Percentiles rank a stretch among this genome's conserved stretches.
These are phyloP conservation scores for Trypanosoma boissoni DNA, from an alignment of 208 protist genomes.

Conservation along the genomic window DNA sequence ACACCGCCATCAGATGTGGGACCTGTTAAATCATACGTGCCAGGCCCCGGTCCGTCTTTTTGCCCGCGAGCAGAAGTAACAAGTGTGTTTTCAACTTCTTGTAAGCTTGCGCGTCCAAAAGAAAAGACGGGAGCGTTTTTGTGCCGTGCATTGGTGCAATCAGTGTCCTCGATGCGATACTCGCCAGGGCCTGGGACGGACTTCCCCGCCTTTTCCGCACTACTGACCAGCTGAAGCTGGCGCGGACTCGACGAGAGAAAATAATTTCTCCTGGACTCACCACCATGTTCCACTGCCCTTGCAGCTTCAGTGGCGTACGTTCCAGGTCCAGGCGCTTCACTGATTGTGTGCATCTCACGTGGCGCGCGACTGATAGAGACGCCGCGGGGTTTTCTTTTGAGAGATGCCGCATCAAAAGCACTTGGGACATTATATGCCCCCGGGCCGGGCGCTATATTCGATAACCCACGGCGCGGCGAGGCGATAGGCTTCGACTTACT, in stretches of 20 bases:
- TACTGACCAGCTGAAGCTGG: neutral
- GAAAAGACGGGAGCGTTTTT: slow-evolving; percentile 26
- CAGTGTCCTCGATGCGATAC: slow-evolving; percentile 10
- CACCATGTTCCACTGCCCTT: neutral
- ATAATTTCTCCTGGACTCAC: slow-evolving; percentile 4
- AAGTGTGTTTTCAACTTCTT: neutral
- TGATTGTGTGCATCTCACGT: slow-evolving; percentile 5
- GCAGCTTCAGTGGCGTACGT: slow-evolving; percentile 15
- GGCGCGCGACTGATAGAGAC: slow-evolving; percentile 14
- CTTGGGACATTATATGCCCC: slow-evolving; percentile 55
- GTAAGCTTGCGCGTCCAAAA: slow-evolving; percentile 19
- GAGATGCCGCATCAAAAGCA: slow-evolving; percentile 34
- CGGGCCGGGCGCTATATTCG: slow-evolving; percentile 36
- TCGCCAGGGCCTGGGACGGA: slow-evolving; percentile 19
- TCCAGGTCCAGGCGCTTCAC: slow-evolving; percentile 24
- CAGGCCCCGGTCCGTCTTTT: slow-evolving; percentile 16
- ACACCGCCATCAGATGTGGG: slow-evolving; percentile 15
- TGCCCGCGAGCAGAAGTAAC: neutral
- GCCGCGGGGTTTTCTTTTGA: slow-evolving; percentile 1
- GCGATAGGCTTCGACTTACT: too few relatives aligned
- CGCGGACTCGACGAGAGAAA: slow-evolving; percentile 20
- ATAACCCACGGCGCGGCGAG: neutral
- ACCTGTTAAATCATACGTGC: slow-evolving; percentile 21
- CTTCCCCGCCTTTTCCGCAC: neutral
- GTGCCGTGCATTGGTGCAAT: slow-evolving; percentile 13